phyloP scores from a whole-genome alignment of 163 green algal genomes.

The Chloromonas sp. region DNA sequence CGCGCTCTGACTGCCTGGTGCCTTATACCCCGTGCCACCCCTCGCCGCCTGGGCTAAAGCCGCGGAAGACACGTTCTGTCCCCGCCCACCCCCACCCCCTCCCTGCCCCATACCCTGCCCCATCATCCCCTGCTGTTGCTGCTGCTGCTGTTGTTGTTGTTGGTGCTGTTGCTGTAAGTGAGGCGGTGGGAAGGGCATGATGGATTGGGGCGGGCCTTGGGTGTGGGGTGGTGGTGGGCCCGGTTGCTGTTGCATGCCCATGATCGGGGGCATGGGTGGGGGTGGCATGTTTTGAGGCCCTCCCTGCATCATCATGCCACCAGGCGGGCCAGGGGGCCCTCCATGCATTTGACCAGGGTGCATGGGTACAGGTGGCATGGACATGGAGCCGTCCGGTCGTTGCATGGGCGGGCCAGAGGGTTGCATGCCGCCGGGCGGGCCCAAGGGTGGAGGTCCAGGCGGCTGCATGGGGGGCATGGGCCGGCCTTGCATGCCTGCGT shows the following conservation, averaged over 20 bases:
- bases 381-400: too few relatives aligned
- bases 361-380: background rate
- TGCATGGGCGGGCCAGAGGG: too few relatives aligned
- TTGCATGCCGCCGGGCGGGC: too few relatives aligned
- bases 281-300: background rate
- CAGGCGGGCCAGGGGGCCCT: background rate
- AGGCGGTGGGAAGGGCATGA: background rate
- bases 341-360: background rate
- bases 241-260: background rate
- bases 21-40: background rate
- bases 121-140: background rate
- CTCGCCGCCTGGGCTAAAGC: background rate
- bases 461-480: too few relatives aligned
- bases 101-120: background rate
- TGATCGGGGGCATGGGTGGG: background rate
- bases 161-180: background rate
- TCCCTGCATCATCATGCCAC: background rate
- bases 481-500: too few relatives aligned
- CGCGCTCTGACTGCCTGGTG: background rate
- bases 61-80: background rate
- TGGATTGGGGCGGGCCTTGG: background rate
- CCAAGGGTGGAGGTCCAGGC: too few relatives aligned
- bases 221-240: background rate
- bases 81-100: background rate
- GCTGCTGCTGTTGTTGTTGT: constrained; percentile 1